Conservation (phyloP, 352 stramenopile species). For the Pythium myriotylum region DNA sequence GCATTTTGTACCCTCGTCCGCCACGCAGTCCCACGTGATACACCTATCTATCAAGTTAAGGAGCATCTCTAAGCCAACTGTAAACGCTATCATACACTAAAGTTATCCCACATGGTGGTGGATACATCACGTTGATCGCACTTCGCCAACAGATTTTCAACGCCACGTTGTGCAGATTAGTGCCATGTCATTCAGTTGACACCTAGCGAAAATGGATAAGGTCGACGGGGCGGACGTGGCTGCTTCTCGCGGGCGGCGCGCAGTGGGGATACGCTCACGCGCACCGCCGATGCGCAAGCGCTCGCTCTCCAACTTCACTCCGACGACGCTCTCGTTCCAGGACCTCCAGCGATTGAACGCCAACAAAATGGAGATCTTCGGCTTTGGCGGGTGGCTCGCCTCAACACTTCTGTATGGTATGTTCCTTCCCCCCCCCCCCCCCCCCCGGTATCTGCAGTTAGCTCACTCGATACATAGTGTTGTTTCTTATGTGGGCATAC, state of each 20-base stretch:
- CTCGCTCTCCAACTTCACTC: constrained; percentile 21
- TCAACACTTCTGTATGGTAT: constrained; percentile 79
- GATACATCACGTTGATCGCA: no score
- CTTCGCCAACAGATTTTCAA: no score
- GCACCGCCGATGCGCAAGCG: no score
- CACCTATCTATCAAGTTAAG: constrained; percentile 12
- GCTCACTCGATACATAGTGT: constrained; percentile 59
- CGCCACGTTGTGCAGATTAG: no score
- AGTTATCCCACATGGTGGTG: no score
- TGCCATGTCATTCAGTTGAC: no score
- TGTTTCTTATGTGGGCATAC: constrained; percentile 90
- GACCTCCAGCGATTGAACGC: constrained; percentile 79
- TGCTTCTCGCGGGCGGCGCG: no score
- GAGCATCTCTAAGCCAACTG: constrained; percentile 9
- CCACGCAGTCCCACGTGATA: constrained; percentile 11
- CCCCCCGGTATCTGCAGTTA: background rate
- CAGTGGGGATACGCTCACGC: no score
- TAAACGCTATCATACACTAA: constrained; percentile 19
- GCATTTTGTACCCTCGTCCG: constrained; percentile 5
- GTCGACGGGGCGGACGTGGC: no score
- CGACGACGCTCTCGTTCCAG: constrained; percentile 65
- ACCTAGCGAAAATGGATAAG: no score
- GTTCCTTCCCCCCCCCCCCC: constrained; percentile 4
- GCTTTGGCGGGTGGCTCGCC: constrained; percentile 83
- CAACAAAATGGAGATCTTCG: constrained; percentile 87